A percentile compares a stretch with the other conserved stretches of the same genome.
Conservation (phyloP, 1,284 basidiomycete species). For the Kwoniella shivajii region DNA sequence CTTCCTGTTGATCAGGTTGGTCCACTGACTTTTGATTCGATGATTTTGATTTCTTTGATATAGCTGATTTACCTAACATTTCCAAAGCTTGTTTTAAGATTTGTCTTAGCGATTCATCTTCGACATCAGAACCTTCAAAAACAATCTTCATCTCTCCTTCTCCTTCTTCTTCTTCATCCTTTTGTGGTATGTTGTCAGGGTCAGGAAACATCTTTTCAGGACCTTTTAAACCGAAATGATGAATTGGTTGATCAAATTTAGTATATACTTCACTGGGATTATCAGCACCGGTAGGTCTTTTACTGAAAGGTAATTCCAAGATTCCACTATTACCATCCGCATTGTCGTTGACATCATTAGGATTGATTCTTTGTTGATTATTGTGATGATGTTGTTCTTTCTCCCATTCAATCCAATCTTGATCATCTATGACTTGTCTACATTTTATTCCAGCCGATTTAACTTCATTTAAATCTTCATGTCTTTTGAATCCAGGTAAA, state of each 20-base stretch:
- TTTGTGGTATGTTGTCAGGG: too few relatives aligned
- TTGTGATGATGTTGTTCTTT: too few relatives aligned
- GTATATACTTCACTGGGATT: neutral
- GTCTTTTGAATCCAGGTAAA: constrained; percentile 83
- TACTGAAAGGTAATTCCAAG: constrained; percentile 7
- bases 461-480: constrained; percentile 39
- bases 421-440: constrained; percentile 46
- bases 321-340: neutral
- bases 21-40: neutral
- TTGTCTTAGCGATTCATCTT: constrained; percentile 5
- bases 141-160: constrained; percentile 12
- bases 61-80: constrained; percentile 2
- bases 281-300: constrained; percentile 14
- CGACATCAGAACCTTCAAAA: constrained; percentile 5
- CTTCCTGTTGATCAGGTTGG: neutral
- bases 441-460: constrained; percentile 45
- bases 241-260: too few relatives aligned
- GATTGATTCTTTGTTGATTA: neutral
- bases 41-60: neutral
- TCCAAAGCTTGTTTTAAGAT: constrained; percentile 16
- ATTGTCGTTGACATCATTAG: neutral
- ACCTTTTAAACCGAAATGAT: constrained; percentile 13
- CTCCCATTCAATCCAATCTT: constrained; percentile 36
- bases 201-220: constrained; percentile 1
- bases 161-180: neutral